Evolutionary conservation across 768 basidiomycete species (phyloP).

Genomic region (Psilocybe sp.): DNA sequence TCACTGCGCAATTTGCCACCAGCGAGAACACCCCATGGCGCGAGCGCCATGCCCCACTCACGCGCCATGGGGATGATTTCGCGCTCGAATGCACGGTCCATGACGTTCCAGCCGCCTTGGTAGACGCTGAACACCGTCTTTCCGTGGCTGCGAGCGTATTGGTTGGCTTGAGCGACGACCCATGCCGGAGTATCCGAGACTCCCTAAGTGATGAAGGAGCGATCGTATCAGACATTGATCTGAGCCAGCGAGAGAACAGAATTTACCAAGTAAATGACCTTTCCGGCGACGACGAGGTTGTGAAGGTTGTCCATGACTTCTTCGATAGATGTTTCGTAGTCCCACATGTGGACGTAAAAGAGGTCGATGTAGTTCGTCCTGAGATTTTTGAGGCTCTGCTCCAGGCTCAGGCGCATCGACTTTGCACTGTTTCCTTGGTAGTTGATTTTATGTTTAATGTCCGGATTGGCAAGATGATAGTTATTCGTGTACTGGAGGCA

Average conservation of each 20-base stretch:
- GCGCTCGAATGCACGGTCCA: slow-evolving; percentile 46
- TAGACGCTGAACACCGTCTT: slow-evolving; percentile 52
- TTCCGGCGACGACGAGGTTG: background rate
- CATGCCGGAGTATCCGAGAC: slow-evolving; percentile 46
- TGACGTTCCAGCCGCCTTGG: slow-evolving; percentile 43
- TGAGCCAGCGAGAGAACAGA: background rate
- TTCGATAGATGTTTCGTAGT: slow-evolving; percentile 50
- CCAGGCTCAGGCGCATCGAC: slow-evolving; percentile 37
- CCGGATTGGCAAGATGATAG: background rate
- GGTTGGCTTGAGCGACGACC: slow-evolving; percentile 46
- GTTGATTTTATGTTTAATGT: slow-evolving; percentile 4
- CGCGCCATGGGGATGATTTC: slow-evolving; percentile 52
- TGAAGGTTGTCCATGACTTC: slow-evolving; percentile 44
- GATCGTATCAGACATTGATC: background rate
- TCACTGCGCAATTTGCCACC: slow-evolving; percentile 48
- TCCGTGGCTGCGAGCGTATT: slow-evolving; percentile 45
- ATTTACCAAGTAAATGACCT: slow-evolving; percentile 3
- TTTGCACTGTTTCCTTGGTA: slow-evolving; percentile 34
- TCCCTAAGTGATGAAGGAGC: slow-evolving; percentile 21
- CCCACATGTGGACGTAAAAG: slow-evolving; percentile 50
- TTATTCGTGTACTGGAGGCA: slow-evolving; percentile 4
- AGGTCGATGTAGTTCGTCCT: slow-evolving; percentile 46
- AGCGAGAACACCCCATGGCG: slow-evolving; percentile 29
- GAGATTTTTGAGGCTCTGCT: slow-evolving; percentile 44
- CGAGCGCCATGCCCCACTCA: slow-evolving; percentile 31